phyloP scores from a whole-genome alignment of 495 filamentous ascomycete genomes.

The Penicillium egyptiacum region DNA sequence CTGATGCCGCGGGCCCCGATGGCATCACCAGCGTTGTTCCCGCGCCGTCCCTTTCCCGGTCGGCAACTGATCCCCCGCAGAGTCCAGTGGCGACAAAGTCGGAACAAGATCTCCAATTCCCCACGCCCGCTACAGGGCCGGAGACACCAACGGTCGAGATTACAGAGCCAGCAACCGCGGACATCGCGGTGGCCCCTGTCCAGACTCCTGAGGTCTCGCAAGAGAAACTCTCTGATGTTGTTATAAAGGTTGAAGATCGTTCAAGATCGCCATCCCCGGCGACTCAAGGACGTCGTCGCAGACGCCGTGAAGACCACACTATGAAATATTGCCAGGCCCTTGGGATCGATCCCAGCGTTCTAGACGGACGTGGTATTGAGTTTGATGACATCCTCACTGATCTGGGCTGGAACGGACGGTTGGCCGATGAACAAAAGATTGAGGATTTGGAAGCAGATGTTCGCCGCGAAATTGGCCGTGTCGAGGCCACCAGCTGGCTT shows the following conservation, averaged over 20 bases:
- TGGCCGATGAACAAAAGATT: constrained; percentile 67
- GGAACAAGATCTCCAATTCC: constrained; percentile 15
- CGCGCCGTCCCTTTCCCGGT: constrained; percentile 56
- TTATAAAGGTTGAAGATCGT: constrained; percentile 27
- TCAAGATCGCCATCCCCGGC: constrained; percentile 42
- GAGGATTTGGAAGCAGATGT: constrained; percentile 81
- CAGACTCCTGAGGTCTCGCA: constrained; percentile 31
- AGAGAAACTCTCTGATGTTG: constrained; percentile 34
- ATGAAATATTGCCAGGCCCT: constrained; percentile 74
- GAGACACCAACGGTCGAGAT: constrained; percentile 45
- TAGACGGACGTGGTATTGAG: constrained; percentile 68
- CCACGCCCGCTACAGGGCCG: constrained; percentile 6
- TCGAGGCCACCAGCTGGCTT: constrained; percentile 92
- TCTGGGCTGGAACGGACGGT: constrained; percentile 83
- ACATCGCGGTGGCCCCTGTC: constrained; percentile 33
- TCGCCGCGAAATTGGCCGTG: constrained; percentile 81
- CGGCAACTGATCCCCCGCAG: constrained; percentile 30
- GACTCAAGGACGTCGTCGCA: constrained; percentile 51
- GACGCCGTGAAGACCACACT: constrained; percentile 70
- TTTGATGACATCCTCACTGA: constrained; percentile 80
- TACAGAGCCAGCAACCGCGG: constrained; percentile 33
- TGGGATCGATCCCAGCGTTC: constrained; percentile 66
- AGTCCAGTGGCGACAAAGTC: constrained; percentile 22
- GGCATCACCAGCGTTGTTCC: constrained; percentile 86
- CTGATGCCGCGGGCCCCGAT: constrained; percentile 63